Base-by-base conservation (phyloP, 176 grass and related monocot species). In the Lolium rigidum region DNA sequence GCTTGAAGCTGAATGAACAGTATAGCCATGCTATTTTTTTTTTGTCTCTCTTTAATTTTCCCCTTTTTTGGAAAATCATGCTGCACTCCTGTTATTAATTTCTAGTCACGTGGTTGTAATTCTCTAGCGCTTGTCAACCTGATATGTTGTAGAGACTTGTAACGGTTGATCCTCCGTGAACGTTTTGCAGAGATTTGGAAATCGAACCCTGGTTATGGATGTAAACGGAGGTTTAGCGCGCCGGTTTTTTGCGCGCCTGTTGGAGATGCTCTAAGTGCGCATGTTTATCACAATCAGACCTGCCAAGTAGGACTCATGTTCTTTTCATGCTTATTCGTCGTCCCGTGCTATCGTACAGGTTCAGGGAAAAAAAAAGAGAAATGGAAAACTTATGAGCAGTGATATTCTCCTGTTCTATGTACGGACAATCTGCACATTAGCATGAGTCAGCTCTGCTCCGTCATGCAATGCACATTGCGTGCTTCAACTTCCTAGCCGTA, bases 281-380 rank as follows among this genome's bases (percentile, higher is more conserved):
- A 74, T 78, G 46, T 86, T 64, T 57, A 12, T 86, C 50, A 26
- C 62, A 48, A 12, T 86, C 50, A 26, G 17, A 46, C 16, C 39
- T 63, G 54, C 39, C 17, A 35, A 9, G 31, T 5, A 28, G 43
- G 54, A 24, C 24, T 4, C 35, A 10, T 80, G 17, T 66, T 48
- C 12, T 74, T 76, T 64, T 84, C 56, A 54, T 79, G 51, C 37
- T 59, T 48, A 59, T 18, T 43, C 20, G 43, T 52, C 7, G 47
- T 16, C 44, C 13, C 10, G 79, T 52, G 73, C 64, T 15, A 0
- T 66, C 17, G 37, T 63, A 78, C 63, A 25, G 4, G 15, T 83
- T 55, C 10, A 5, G 37, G 20, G 26, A 57, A 13, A 6, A 65
- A 5, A 14, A 6, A 59, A 16, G 11, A 11, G 26, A 6, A 76